Evolutionary conservation across 345 rosid species (phyloP), one percentile per base, ranked within the genome.

Genomic region (Fremontodendron californicum): DNA sequence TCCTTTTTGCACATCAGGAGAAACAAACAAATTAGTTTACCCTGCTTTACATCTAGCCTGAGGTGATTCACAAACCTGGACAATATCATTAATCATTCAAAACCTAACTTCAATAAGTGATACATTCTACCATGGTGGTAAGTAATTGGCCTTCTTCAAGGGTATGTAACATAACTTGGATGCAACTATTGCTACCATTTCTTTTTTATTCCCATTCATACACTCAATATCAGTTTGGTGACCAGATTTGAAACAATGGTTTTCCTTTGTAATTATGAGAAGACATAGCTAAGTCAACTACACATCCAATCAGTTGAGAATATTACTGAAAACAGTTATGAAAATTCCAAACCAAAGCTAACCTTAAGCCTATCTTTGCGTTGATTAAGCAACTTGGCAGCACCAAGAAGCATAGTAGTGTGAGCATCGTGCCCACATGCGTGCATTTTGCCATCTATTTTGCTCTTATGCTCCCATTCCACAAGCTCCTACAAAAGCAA

Each of bases 381-480:
- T 77, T 88, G 88, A 80, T 80, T 84, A 76, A 95, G 98, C 83
- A 93, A 83, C 83, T 92, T 93, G 25, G 98, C 97, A 65, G 98
- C 96, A 37, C 99, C 99, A 48, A 95, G 96, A 27, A 92, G 92
- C 94, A 90, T 95, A 1, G 99, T 85, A 6, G 96, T 88, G 68
- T 90, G 97, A 23, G 90, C 87, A 80, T 95, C 97, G 54, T 93
- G 97, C 0, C 98, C 99, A 45, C 98, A 93, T 6, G 86, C 96
- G 64, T 95, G 98, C 99, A 95, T 93, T 81, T 78, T 86, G 2
- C 97, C 93, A 63, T 90, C 89, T 43, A 86, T 80, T 80, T 89
- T 92, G 80, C 98, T 90, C 91, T 85, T 93, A 52, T 92, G 89
- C 81, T 92, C 91, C 98, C 99, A 95, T 51, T 89, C 90, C 3